Evolutionary conservation across 192 early-diverging fungal species (phyloP).

Genomic region (Podila epigama): DNA sequence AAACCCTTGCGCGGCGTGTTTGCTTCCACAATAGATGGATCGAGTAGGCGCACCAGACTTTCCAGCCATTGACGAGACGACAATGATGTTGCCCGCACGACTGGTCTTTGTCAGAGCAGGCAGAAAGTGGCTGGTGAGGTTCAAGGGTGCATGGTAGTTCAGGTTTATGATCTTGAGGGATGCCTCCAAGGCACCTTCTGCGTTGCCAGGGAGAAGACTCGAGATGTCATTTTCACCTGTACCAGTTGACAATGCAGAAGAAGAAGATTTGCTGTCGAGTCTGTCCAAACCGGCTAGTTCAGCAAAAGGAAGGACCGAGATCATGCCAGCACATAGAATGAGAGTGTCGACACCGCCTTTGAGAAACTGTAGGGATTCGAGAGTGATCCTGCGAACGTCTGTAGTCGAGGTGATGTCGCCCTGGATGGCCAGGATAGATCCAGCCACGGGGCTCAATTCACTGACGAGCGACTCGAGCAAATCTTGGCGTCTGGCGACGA

Average conservation of each 20-base stretch:
- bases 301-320: constrained; percentile 74
- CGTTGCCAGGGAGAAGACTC: constrained; percentile 19
- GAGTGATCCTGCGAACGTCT: constrained; percentile 55
- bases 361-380: constrained; percentile 35
- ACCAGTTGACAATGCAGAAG: neutral
- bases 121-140: constrained; percentile 60
- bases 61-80: constrained; percentile 80
- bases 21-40: constrained; percentile 78
- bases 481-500: constrained; percentile 67
- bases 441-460: constrained; percentile 50
- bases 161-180: constrained; percentile 59
- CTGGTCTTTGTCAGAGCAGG: constrained; percentile 59
- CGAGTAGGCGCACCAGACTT: constrained; percentile 79
- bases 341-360: constrained; percentile 66
- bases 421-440: constrained; percentile 42
- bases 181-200: constrained; percentile 30
- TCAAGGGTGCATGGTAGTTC: constrained; percentile 65
- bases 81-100: constrained; percentile 61
- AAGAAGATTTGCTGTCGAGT: neutral
- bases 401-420: constrained; percentile 66
- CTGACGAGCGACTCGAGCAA: constrained; percentile 57
- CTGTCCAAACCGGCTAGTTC: constrained; percentile 61
- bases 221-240: neutral
- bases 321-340: constrained; percentile 79
- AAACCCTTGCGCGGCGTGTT: constrained; percentile 84